Conservation (phyloP, 2,329 filamentous ascomycete species). For the Alternaria sp. region DNA sequence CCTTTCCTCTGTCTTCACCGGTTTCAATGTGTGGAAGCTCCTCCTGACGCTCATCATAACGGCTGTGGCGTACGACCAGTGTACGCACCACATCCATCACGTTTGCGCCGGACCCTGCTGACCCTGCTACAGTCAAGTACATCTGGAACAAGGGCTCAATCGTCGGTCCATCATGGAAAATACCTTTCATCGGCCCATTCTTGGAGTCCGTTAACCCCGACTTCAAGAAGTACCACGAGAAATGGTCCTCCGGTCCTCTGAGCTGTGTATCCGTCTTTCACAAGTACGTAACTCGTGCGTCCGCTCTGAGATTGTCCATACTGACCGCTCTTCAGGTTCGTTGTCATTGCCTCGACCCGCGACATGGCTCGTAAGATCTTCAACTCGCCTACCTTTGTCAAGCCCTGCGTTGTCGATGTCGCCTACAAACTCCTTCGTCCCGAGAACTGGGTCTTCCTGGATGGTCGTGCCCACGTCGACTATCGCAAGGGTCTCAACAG, state of each 20-base stretch:
- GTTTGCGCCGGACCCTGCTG: constrained; percentile 20
- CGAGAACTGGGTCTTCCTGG: constrained; percentile 96
- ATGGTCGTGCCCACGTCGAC: constrained; percentile 93
- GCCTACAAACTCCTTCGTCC: constrained; percentile 92
- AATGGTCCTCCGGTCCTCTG: constrained; percentile 90
- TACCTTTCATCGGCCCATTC: constrained; percentile 82
- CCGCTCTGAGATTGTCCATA: constrained; percentile 2
- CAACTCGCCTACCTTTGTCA: constrained; percentile 90
- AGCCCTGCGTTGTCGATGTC: constrained; percentile 94
- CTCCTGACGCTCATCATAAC: constrained; percentile 73
- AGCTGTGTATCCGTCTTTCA: constrained; percentile 99
- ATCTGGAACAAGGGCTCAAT: constrained; percentile 58
- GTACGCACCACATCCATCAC: constrained; percentile 63
- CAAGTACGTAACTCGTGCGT: constrained; percentile 70
- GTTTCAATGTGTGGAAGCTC: constrained; percentile 42
- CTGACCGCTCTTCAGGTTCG: constrained; percentile 71
- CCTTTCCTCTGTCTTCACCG: constrained; percentile 42
- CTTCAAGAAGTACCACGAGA: constrained; percentile 88
- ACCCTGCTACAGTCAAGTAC: constrained; percentile 62
- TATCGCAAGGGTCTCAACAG: constrained; percentile 97
- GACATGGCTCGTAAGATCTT: constrained; percentile 97
- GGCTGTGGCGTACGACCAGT: constrained; percentile 85
- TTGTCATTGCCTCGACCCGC: constrained; percentile 93
- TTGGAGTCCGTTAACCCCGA: constrained; percentile 90
- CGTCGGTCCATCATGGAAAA: constrained; percentile 58